Conservation (phyloP, 2,329 filamentous ascomycete species). For the Colletotrichum kahawae region DNA sequence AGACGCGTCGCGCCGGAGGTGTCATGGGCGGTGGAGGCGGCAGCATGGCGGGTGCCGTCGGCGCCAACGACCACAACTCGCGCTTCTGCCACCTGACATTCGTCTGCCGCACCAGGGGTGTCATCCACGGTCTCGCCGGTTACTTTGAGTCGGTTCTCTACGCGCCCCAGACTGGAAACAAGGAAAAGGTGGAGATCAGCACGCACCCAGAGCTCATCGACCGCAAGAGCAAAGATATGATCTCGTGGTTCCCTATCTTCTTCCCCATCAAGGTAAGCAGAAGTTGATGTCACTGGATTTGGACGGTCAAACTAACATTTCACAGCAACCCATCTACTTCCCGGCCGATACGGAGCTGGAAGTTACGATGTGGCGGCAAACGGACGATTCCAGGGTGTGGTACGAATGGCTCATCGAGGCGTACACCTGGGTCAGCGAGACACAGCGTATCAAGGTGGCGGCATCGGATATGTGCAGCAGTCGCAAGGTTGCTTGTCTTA, state of each 20-base stretch:
- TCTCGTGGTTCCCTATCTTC: conserved; percentile 98
- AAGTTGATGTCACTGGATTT: background rate
- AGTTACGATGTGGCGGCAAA: conserved; percentile 94
- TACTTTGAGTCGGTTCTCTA: conserved; percentile 99
- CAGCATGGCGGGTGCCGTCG: conserved; percentile 75
- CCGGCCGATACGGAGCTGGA: conserved; percentile 86
- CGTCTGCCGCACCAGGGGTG: conserved; percentile 76
- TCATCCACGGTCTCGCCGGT: conserved; percentile 88
- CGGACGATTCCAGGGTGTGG: conserved; percentile 95
- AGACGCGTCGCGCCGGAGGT: conserved; percentile 66
- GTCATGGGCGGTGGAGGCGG: conserved; percentile 71
- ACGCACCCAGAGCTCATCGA: conserved; percentile 94
- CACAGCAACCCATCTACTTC: conserved; percentile 82
- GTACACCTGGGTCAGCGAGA: conserved; percentile 68
- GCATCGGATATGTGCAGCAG: conserved; percentile 72
- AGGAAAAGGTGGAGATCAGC: conserved; percentile 78
- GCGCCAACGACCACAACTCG: conserved; percentile 89
- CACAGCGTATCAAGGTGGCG: conserved; percentile 68
- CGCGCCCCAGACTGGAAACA: conserved; percentile 50
- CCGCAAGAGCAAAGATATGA: conserved; percentile 94
- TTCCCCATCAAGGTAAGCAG: conserved; percentile 86
- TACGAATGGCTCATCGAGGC: conserved; percentile 98
- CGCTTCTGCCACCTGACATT: conserved; percentile 82
- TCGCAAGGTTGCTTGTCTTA: conserved; percentile 72
- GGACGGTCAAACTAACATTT: background rate